Base-by-base conservation (phyloP, 371 early-diverging fungal species). In the Lichtheimia ramosa region DNA sequence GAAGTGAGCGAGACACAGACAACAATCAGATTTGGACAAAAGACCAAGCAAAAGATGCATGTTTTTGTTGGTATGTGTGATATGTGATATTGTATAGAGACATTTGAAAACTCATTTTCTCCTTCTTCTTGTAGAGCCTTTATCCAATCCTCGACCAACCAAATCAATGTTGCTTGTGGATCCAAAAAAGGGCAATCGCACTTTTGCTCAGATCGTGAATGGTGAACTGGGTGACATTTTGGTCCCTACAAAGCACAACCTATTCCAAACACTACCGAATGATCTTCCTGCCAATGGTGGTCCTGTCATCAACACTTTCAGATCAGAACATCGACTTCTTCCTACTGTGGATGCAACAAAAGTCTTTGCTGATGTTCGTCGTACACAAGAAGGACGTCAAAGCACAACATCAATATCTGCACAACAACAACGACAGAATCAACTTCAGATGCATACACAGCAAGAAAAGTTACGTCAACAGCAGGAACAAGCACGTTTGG, bases 161-260 rank as follows among this genome's bases (percentile, higher is more conserved):
- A 60, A 54, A 15, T 75, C 76, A 0, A 15, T 62, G 21, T 27
- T 59, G 0, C 50, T 78, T 1, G 76, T 79, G 0, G 79, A 79
- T 23, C 71, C 72, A 0, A 79, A 79, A 39, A 79, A 79, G 48
- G 51, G 18, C 1, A 65, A 57, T 1, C 43, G 56, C 13, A 55
- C 65, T 0, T 69, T 67, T 24, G 34, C 28, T 10, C 61, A 70
- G 1, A 75, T 79, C 43, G 58, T 75, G 12, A 64, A 72, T 51
- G 67, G 63, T 12, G 56, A 50, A 13, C 12, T 50, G 5, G 23
- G 23, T 5, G 20, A 65, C 43, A 10, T 39, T 0, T 20, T 43
- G 23, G 28, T 51, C 16, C 16, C 34, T 5, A 59, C 59, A 12
- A 43, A 18, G n/a, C 2, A 54, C 27, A 54, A 54, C 55, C 21